These are phyloP conservation scores for Sicyos baderoa DNA, from an alignment of 306 rosid species.

Conservation along the genomic window DNA sequence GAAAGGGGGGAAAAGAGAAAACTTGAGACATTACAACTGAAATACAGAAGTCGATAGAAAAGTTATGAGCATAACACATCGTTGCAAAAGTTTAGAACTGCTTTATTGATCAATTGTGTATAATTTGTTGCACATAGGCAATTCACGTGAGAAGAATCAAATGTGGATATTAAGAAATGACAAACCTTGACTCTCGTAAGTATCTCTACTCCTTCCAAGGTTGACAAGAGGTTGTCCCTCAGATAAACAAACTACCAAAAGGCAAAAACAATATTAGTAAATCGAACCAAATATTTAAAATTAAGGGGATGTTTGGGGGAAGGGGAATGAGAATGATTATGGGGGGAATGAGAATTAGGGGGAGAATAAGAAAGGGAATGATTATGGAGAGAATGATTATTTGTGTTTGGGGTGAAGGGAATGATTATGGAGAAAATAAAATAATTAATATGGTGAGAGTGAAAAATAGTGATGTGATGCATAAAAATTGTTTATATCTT, in stretches of 20 bases:
- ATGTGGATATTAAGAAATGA: slow-evolving; percentile 6
- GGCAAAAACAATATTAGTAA: slow-evolving; percentile 20
- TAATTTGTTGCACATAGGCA: background rate
- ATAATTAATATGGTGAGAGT: too few species aligned
- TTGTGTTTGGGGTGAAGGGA: too few species aligned
- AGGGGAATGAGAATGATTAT: too few species aligned
- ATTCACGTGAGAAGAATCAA: background rate
- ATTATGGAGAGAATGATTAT: too few species aligned
- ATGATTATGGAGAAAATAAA: too few species aligned
- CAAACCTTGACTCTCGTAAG: slow-evolving; percentile 87
- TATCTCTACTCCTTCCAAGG: slow-evolving; percentile 88
- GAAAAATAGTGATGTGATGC: too few species aligned
- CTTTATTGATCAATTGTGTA: background rate
- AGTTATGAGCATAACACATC: background rate
- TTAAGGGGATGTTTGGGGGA: too few species aligned
- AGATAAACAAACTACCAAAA: slow-evolving; percentile 82
- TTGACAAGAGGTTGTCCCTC: slow-evolving; percentile 87
- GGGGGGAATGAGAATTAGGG: too few species aligned
- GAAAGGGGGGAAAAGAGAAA: slow-evolving; percentile 24
- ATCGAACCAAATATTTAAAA: background rate
- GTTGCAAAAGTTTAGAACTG: background rate
- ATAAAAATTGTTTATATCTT: too few species aligned
- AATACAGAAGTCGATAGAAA: background rate
- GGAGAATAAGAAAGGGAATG: too few species aligned
- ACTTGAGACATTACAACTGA: background rate